Evolutionary conservation across 164 flowering plant species (phyloP).

Genomic region (Sextonia rubra): DNA sequence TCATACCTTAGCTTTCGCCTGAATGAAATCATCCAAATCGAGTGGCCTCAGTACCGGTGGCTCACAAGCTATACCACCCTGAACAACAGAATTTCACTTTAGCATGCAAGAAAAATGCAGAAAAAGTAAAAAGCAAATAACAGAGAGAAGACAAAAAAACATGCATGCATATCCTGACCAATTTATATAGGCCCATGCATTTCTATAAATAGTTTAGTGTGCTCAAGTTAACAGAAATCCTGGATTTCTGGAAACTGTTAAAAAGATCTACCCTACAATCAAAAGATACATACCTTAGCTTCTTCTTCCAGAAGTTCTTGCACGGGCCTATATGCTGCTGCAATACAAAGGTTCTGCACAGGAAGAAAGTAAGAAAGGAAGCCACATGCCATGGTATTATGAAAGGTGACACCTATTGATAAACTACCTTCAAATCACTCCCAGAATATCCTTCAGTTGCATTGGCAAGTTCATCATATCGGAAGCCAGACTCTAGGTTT

Average conservation of each 20-base stretch:
- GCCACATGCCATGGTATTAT: background rate
- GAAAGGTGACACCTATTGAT: background rate
- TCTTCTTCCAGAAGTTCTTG: slow-evolving; percentile 89
- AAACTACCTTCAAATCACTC: slow-evolving; percentile 86
- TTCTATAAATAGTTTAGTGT: background rate
- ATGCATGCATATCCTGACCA: background rate
- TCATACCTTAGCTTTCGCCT: slow-evolving; percentile 83
- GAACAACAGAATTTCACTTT: slow-evolving; percentile 9
- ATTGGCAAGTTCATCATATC: slow-evolving; percentile 68
- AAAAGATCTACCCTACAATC: background rate
- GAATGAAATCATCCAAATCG: slow-evolving; percentile 68
- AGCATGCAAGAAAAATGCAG: slow-evolving; percentile 1
- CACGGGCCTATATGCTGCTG: slow-evolving; percentile 97
- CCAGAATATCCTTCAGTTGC: slow-evolving; percentile 98
- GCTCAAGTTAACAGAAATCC: background rate
- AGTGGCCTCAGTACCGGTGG: slow-evolving; percentile 56
- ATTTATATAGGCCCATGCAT: background rate
- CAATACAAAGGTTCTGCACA: slow-evolving; percentile 88
- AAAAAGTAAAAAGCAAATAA: background rate
- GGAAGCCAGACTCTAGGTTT: slow-evolving; percentile 54
- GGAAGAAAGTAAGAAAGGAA: slow-evolving; percentile 6
- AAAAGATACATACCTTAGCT: slow-evolving; percentile 32
- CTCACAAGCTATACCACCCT: slow-evolving; percentile 34
- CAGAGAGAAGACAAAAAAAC: background rate
- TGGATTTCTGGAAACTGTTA: background rate